These are phyloP conservation scores for Globisporangium mamillatum DNA, from an alignment of 352 stramenopile species.

Conservation along the genomic window DNA sequence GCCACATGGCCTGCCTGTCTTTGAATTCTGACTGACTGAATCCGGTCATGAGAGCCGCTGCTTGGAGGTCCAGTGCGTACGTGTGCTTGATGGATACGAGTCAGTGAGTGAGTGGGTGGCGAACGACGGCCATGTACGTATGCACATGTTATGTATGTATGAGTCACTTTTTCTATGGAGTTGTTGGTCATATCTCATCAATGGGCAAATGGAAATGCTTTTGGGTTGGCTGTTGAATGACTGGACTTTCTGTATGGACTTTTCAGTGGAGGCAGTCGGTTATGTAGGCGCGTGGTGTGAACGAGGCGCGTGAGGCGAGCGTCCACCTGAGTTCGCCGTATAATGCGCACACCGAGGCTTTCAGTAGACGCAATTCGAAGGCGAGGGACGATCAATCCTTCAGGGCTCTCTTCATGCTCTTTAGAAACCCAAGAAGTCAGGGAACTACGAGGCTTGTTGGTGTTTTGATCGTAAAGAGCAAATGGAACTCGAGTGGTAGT, in stretches of 20 bases:
- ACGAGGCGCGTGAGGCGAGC: background rate
- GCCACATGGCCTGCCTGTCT: background rate
- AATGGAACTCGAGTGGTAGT: background rate
- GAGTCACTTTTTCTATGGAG: background rate
- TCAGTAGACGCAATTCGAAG: background rate
- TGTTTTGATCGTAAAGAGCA: background rate
- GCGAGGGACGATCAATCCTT: too few species aligned
- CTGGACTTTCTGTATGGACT: background rate
- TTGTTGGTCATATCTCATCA: background rate
- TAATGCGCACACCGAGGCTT: background rate
- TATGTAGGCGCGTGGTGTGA: too few species aligned
- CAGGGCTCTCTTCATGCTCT: background rate
- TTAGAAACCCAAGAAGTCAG: background rate
- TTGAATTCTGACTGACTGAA: background rate
- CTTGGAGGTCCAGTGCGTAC: background rate
- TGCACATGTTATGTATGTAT: background rate
- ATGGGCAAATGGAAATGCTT: background rate
- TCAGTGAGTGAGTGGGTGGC: background rate
- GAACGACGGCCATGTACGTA: background rate
- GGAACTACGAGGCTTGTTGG: background rate
- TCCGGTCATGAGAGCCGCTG: background rate
- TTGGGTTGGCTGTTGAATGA: background rate
- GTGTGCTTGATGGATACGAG: background rate
- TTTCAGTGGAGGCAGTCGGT: background rate
- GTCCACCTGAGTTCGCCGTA: background rate